A percentile compares a stretch with the other conserved stretches of the same genome.
phyloP scores from a whole-genome alignment of 129 eudicot genomes.

The Logfia minima region DNA sequence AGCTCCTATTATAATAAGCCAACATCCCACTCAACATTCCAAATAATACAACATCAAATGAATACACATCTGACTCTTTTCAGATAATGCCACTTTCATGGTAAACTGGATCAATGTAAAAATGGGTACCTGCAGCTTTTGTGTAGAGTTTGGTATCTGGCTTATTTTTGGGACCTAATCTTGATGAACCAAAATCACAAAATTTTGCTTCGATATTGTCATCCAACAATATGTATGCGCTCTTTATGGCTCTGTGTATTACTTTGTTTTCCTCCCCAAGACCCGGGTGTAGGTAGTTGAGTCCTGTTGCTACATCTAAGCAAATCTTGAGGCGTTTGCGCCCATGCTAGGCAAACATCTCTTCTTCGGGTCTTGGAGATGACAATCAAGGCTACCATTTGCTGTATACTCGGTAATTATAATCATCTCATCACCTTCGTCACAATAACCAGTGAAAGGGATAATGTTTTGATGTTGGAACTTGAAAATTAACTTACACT shows the following conservation, averaged over 20 bases:
- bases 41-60: background rate
- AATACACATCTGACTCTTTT: background rate
- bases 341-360: background rate
- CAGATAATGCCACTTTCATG: background rate
- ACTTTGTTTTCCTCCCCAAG: background rate
- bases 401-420: background rate
- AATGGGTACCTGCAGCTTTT: background rate
- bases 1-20: background rate
- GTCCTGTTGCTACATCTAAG: background rate
- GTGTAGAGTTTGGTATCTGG: background rate
- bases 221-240: background rate
- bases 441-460: background rate
- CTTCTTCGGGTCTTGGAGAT: background rate
- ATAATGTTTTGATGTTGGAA: too few species aligned
- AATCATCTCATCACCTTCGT: background rate
- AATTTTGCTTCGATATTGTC: background rate
- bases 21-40: background rate
- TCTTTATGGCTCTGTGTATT: background rate
- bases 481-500: too few species aligned
- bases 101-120: background rate
- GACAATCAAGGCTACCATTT: background rate
- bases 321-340: slow-evolving; percentile 7
- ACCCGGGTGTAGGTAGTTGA: background rate
- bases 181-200: background rate
- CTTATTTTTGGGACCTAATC: background rate